These are phyloP conservation scores for Vinca minor DNA, from an alignment of 257 asterid species.

Conservation along the genomic window DNA sequence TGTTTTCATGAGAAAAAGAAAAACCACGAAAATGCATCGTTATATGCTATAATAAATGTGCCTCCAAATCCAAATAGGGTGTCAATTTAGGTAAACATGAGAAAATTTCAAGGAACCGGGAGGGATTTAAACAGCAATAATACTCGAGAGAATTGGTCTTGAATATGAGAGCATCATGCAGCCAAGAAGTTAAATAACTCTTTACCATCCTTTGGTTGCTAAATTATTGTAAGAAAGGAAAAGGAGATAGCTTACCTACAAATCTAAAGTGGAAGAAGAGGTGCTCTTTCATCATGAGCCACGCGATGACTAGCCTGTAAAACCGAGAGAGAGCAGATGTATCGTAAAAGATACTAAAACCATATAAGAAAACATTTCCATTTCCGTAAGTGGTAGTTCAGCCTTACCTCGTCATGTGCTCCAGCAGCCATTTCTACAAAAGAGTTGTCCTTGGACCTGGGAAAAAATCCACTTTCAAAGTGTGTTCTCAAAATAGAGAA, in stretches of 20 bases:
- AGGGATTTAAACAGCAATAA: not conserved
- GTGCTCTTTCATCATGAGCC: conserved; percentile 59
- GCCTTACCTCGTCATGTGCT: conserved; percentile 72
- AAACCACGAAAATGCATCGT: not conserved
- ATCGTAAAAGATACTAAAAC: not conserved
- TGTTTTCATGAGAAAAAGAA: not conserved
- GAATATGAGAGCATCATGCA: not conserved
- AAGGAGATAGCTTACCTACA: conserved; percentile 9
- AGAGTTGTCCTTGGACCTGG: conserved; percentile 67
- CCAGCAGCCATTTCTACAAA: conserved; percentile 85
- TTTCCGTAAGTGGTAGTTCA: conserved; percentile 8
- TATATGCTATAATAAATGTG: not conserved
- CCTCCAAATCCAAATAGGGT: not conserved
- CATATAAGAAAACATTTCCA: too few relatives aligned
- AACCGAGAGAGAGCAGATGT: conserved; percentile 9
- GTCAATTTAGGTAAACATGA: not conserved
- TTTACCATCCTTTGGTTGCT: not conserved
- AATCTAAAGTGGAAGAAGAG: conserved; percentile 56
- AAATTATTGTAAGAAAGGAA: too few relatives aligned
- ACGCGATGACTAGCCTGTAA: conserved; percentile 66
- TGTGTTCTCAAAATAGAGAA: not conserved
- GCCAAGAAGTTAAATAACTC: not conserved
- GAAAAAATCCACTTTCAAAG: conserved; percentile 16
- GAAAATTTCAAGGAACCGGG: not conserved
- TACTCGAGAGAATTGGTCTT: not conserved